These are phyloP conservation scores for Sporobolomyces pararoseus DNA, from an alignment of 768 basidiomycete genomes.

Conservation along the genomic window DNA sequence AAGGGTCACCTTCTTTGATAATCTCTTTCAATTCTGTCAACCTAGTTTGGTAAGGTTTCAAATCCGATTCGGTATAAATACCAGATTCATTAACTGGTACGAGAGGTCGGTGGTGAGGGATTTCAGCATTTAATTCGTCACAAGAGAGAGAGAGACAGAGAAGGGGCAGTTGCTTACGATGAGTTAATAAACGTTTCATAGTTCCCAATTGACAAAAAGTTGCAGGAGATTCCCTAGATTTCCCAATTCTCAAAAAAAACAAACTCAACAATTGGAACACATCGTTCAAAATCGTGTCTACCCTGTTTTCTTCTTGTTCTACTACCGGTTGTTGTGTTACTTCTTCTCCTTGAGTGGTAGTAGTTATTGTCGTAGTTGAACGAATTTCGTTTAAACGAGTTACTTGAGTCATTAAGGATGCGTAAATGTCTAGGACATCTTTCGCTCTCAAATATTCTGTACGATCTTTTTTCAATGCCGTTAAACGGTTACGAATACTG, in stretches of 20 bases:
- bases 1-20: constrained; percentile 71
- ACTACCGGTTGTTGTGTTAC: constrained; percentile 61
- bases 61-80: constrained; percentile 85
- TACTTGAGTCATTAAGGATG: constrained; percentile 88
- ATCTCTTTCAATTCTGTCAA: constrained; percentile 77
- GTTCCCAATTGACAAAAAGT: constrained; percentile 94
- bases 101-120: constrained; percentile 61
- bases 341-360: constrained; percentile 8
- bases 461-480: constrained; percentile 87
- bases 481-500: constrained; percentile 90
- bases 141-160: not conserved
- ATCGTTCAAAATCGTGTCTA: constrained; percentile 92
- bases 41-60: constrained; percentile 78
- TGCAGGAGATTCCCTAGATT: constrained; percentile 87
- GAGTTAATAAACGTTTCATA: constrained; percentile 56
- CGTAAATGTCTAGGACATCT: constrained; percentile 90
- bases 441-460: constrained; percentile 87
- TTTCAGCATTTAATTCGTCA: no score
- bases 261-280: constrained; percentile 87
- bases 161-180: constrained; percentile 15
- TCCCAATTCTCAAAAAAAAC: constrained; percentile 97
- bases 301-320: constrained; percentile 65
- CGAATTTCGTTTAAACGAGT: constrained; percentile 87
- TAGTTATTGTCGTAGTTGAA: constrained; percentile 45
- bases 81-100: constrained; percentile 82